phyloP scores from a whole-genome alignment of 2,329 filamentous ascomycete species.

The Exophiala lecanii-corni region DNA sequence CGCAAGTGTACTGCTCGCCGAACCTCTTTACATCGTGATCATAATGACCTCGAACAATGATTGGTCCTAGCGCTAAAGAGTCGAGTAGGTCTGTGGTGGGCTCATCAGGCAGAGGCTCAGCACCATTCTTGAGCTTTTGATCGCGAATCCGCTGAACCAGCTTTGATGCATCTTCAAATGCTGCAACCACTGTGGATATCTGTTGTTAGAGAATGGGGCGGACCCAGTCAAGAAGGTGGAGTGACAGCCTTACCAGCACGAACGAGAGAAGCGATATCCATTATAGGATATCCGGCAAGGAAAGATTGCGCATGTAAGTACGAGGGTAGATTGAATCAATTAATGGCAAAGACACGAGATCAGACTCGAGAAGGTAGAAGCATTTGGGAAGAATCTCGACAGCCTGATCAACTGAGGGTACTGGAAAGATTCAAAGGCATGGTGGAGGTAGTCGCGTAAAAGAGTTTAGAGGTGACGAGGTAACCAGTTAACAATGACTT shows the following conservation, averaged over 20 bases:
- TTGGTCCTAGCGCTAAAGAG: slow-evolving; percentile 34
- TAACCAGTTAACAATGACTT: no score
- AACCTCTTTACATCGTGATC: slow-evolving; percentile 32
- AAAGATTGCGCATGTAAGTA: no score
- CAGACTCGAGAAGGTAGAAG: no score
- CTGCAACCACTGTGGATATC: slow-evolving; percentile 28
- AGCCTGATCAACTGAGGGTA: no score
- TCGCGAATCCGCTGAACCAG: slow-evolving; percentile 30
- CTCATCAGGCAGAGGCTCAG: slow-evolving; percentile 14
- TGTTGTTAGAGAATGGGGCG: neutral
- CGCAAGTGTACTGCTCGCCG: slow-evolving; percentile 33
- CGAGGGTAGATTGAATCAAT: no score
- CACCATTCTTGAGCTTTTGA: slow-evolving; percentile 9
- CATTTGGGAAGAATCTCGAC: no score
- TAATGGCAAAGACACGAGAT: no score
- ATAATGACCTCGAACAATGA: slow-evolving; percentile 35
- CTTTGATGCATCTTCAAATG: slow-evolving; percentile 31
- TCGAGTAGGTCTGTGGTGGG: slow-evolving; percentile 30
- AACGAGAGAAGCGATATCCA: slow-evolving; percentile 22
- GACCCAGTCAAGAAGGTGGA: neutral
- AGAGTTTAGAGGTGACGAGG: no score
- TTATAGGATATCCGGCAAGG: slow-evolving; percentile 8
- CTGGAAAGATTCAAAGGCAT: no score
- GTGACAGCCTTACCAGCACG: slow-evolving; percentile 14
- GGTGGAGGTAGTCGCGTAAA: no score